phyloP scores from a whole-genome alignment of 1,139 yeast genomes.

The Candida pseudoviswanathii region DNA sequence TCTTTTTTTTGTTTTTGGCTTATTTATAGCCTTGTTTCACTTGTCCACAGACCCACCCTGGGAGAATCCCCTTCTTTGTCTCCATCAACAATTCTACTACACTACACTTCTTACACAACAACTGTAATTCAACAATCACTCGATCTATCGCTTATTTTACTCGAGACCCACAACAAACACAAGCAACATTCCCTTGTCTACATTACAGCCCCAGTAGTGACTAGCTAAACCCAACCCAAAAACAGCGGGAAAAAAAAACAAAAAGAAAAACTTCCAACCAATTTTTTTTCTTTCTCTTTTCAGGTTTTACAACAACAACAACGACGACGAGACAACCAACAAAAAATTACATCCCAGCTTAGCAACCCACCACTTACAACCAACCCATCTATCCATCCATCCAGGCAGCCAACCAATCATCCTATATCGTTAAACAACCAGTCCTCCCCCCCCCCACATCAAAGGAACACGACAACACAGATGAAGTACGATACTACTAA shows the following conservation, averaged over 20 bases:
- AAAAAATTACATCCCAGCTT: neutral
- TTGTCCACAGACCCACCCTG: neutral
- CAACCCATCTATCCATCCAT: neutral
- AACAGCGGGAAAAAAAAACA: neutral
- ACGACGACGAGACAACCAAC: too few species aligned
- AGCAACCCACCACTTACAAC: neutral
- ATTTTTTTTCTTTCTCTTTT: neutral
- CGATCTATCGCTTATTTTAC: too few species aligned
- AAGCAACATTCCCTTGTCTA: conserved; percentile 1
- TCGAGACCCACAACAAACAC: neutral
- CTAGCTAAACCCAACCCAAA: neutral
- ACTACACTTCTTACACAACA: too few species aligned
- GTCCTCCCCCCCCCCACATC: neutral
- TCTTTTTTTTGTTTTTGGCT: neutral
- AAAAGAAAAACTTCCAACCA: neutral
- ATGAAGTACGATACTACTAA: conserved; percentile 23
- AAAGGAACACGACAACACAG: neutral
- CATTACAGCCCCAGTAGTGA: too few species aligned
- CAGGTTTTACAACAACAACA: neutral
- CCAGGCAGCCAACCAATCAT: neutral
- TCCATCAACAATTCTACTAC: too few species aligned
- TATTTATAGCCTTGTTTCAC: neutral
- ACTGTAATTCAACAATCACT: too few species aligned
- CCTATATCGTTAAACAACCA: too few species aligned
- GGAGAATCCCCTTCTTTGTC: neutral